phyloP scores from a whole-genome alignment of 2,329 filamentous ascomycete genomes.

The Westerdykella aurantiaca region DNA sequence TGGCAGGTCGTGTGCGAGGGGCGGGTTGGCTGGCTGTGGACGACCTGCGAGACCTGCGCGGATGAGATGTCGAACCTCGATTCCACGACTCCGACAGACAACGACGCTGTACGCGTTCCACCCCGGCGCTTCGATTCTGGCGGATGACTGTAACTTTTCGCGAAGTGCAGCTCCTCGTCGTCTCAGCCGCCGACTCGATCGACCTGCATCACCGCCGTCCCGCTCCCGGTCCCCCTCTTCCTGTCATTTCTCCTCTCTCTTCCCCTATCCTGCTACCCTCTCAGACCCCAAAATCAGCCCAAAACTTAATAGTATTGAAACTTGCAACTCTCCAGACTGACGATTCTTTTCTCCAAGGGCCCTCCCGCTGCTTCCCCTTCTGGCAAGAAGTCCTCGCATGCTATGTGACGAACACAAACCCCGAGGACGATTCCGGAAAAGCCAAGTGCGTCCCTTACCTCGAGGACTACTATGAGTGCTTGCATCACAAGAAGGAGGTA shows the following conservation, averaged over 20 bases:
- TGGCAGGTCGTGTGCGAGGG: too few relatives aligned
- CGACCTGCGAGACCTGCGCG: too few relatives aligned
- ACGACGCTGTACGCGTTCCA: not conserved
- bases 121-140: too few relatives aligned
- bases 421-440: slow-evolving; percentile 73
- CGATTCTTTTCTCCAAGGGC: slow-evolving; percentile 42
- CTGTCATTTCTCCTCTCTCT: not conserved
- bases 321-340: slow-evolving; percentile 1
- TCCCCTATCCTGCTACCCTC: slow-evolving; percentile 9
- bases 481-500: slow-evolving; percentile 99
- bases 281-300: slow-evolving; percentile 4
- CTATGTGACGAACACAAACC: slow-evolving; percentile 88
- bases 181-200: not conserved
- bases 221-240: not conserved
- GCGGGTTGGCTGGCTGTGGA: too few relatives aligned
- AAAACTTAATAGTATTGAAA: not conserved
- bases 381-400: slow-evolving; percentile 99
- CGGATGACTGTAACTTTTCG: too few relatives aligned
- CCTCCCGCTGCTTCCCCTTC: slow-evolving; percentile 91
- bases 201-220: not conserved
- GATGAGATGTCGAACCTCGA: not conserved
- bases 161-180: too few relatives aligned
- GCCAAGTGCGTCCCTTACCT: slow-evolving; percentile 78
- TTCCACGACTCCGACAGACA: not conserved
- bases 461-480: slow-evolving; percentile 97